phyloP scores from a whole-genome alignment of 2,329 filamentous ascomycete species.

The Juglanconis oblonga region DNA sequence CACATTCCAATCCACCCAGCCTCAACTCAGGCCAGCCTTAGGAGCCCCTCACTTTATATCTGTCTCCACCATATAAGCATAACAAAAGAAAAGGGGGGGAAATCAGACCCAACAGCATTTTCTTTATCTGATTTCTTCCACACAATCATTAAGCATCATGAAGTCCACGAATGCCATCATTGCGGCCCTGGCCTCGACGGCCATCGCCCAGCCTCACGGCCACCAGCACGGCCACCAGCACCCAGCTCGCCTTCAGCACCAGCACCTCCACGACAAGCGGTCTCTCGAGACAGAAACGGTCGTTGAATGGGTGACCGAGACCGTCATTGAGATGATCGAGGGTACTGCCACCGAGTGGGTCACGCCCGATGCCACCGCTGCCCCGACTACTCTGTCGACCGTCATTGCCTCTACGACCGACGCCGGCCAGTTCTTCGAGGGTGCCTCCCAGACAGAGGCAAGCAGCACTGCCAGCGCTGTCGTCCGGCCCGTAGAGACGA shows the following conservation, averaged over 20 bases:
- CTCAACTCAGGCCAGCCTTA: neutral
- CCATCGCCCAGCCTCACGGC: constrained; percentile 49
- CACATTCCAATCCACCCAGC: constrained; percentile 10
- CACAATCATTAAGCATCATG: constrained; percentile 31
- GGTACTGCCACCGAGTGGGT: constrained; percentile 45
- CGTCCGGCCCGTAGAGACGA: constrained; percentile 10
- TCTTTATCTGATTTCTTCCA: constrained; percentile 13
- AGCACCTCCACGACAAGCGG: constrained; percentile 40
- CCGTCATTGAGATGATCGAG: constrained; percentile 48
- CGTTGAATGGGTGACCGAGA: constrained; percentile 50
- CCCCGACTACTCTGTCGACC: constrained; percentile 21
- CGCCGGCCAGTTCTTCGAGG: constrained; percentile 31
- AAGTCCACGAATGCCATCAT: constrained; percentile 39
- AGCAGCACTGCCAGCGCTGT: constrained; percentile 29
- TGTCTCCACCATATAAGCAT: neutral
- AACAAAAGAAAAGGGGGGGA: neutral
- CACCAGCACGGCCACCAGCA: constrained; percentile 31
- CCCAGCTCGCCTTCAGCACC: constrained; percentile 28
- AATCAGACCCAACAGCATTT: constrained; percentile 3
- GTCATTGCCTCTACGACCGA: constrained; percentile 13
- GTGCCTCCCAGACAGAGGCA: constrained; percentile 7
- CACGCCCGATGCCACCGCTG: constrained; percentile 28
- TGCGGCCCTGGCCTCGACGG: constrained; percentile 42
- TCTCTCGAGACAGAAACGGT: constrained; percentile 43
- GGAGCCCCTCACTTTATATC: constrained; percentile 5